Percentiles rank a stretch among this genome's conserved stretches.
Evolutionary conservation across 495 filamentous ascomycete species (phyloP).

Genomic region (Letharia columbiana): DNA sequence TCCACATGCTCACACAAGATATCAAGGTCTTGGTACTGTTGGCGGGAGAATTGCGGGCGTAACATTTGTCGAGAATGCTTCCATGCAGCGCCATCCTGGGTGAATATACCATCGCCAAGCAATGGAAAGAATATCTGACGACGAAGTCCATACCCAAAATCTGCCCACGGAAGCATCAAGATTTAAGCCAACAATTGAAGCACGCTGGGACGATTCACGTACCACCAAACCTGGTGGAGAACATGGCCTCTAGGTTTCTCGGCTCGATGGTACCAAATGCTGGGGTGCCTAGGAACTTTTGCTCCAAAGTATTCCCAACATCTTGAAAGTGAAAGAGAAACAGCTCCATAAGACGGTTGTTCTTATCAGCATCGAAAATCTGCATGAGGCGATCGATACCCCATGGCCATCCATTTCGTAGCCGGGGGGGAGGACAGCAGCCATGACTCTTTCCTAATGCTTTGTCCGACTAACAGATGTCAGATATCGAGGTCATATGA

Average conservation of each 20-base stretch:
- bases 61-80: slow-evolving; percentile 35
- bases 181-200: too few species aligned
- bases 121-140: slow-evolving; percentile 31
- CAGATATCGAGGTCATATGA: too few species aligned
- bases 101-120: slow-evolving; percentile 49
- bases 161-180: slow-evolving; percentile 19
- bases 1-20: slow-evolving; percentile 19
- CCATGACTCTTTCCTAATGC: too few species aligned
- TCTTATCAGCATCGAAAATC: slow-evolving; percentile 30
- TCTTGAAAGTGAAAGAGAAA: slow-evolving; percentile 31
- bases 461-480: too few species aligned
- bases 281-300: slow-evolving; percentile 25
- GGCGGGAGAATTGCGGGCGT: slow-evolving; percentile 36
- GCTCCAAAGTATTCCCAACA: slow-evolving; percentile 28
- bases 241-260: slow-evolving; percentile 33
- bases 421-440: slow-evolving; percentile 28
- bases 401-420: slow-evolving; percentile 32
- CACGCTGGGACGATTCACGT: slow-evolving; percentile 1
- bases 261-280: slow-evolving; percentile 31
- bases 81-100: slow-evolving; percentile 36
- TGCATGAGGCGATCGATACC: slow-evolving; percentile 33
- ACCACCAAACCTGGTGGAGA: slow-evolving; percentile 37
- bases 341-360: slow-evolving; percentile 30
- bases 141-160: slow-evolving; percentile 30
- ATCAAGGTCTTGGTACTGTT: slow-evolving; percentile 22